A percentile compares a stretch with the other conserved stretches of the same genome.
These are phyloP conservation scores for Neonectria punicea DNA, from an alignment of 2,329 filamentous ascomycete species.

Conservation along the genomic window DNA sequence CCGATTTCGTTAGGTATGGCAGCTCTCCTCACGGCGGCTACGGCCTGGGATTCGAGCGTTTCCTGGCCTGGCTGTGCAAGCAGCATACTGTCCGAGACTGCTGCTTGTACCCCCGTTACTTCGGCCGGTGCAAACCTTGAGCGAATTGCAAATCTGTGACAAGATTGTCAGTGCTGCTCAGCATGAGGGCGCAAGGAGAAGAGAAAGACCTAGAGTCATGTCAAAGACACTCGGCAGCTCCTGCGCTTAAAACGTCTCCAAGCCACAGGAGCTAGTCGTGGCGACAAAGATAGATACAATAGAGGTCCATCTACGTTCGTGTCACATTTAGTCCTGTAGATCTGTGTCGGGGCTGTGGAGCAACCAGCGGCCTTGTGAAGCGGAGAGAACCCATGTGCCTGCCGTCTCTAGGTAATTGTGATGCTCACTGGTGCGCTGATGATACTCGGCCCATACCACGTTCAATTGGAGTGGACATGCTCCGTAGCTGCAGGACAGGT, in stretches of 20 bases:
- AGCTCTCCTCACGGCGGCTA: conserved; percentile 93
- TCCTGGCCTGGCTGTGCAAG: conserved; percentile 72
- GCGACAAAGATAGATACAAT: conserved; percentile 6
- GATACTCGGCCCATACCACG: background rate
- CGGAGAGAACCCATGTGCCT: background rate
- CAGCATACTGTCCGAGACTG: conserved; percentile 73
- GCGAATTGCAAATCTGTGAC: conserved; percentile 10
- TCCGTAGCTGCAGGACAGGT: background rate
- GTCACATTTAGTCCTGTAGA: conserved; percentile 7
- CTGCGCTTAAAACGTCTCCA: background rate
- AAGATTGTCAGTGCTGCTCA: conserved; percentile 11
- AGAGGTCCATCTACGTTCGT: conserved; percentile 7
- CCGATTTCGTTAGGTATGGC: conserved; percentile 63
- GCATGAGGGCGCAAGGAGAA: background rate
- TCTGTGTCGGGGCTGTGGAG: background rate
- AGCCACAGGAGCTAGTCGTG: background rate
- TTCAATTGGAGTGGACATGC: background rate
- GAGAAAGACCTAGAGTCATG: background rate
- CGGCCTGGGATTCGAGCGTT: conserved; percentile 87
- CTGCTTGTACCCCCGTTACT: conserved; percentile 83
- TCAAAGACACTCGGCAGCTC: background rate
- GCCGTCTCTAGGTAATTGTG: background rate
- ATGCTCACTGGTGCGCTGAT: background rate
- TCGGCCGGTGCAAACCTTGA: conserved; percentile 82
- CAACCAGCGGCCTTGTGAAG: background rate